Base-by-base conservation (phyloP, 345 rosid genomes). In the Lumnitzera racemosa region DNA sequence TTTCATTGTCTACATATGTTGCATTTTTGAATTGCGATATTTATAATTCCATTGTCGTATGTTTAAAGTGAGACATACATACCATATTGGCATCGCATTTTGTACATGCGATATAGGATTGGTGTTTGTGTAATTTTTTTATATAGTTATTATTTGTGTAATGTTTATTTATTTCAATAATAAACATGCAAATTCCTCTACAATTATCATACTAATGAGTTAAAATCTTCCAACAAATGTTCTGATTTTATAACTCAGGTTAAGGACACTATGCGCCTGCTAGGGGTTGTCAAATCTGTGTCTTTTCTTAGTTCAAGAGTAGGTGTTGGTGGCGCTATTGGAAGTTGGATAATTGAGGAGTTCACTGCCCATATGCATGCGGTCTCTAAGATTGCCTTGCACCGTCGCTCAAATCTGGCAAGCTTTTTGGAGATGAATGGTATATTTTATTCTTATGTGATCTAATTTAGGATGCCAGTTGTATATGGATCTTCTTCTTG, bases 321-420 rank as follows among this genome's bases (percentile, higher is more conserved):
- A 61, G 96, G 90, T 64, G 78, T 78, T 71, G 95, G 95, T 66
- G 83, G 86, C 57, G 62, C 77, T 50, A 71, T 86, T 13, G 90
- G 88, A 64, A 80, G 83, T 41, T 86, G 95, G 88, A 80, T 88
- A 67, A 80, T 94, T 65, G 97, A 84, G 73, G 99, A 94, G 77
- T 94, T 94, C 72, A 90, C 81, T 63, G 85, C 89, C 64, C 99
- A 88, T 76, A 94, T 94, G 96, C 90, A 85, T 64, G 95, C 95
- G 13, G 91, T 94, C 50, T 90, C 97, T 58, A 94, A 83, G 87
- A 88, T 90, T 80, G 95, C 99, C 57, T 72, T 94, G 88, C 89
- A 84, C 61, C 99, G 96, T 49, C 91, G 76, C 51, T 79, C 89
- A 63, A 90, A 90, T 81, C 80, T 94, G 65, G 83, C 95, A 25